Conservation (phyloP, 345 rosid genomes). For the Ricinus communis region DNA sequence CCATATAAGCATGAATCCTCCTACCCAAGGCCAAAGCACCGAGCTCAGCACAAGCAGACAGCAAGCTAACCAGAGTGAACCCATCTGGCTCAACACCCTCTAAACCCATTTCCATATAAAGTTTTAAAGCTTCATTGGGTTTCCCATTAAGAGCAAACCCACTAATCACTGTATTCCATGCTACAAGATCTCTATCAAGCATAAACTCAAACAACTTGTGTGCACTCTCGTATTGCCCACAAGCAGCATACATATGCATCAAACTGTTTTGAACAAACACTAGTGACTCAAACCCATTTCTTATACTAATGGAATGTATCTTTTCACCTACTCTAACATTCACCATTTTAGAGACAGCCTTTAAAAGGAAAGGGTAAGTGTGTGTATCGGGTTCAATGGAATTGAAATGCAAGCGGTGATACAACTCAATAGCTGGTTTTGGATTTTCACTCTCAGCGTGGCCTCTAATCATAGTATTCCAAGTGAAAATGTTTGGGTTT, state of each 20-base stretch:
- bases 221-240: slow-evolving; percentile 51
- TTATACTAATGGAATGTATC: slow-evolving; percentile 49
- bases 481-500: slow-evolving; percentile 54
- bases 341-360: slow-evolving; percentile 59
- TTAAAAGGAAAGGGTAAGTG: slow-evolving; percentile 82
- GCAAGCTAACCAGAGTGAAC: slow-evolving; percentile 71
- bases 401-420: slow-evolving; percentile 42
- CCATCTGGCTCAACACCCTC: slow-evolving; percentile 69
- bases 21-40: slow-evolving; percentile 70
- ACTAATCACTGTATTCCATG: slow-evolving; percentile 90
- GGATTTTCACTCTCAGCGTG: slow-evolving; percentile 64
- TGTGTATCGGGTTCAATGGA: slow-evolving; percentile 66
- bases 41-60: slow-evolving; percentile 76
- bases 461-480: slow-evolving; percentile 85
- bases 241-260: slow-evolving; percentile 50
- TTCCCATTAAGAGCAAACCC: slow-evolving; percentile 74
- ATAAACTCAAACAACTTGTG: slow-evolving; percentile 66
- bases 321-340: slow-evolving; percentile 47
- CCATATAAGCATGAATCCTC: slow-evolving; percentile 61
- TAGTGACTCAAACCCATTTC: slow-evolving; percentile 65
- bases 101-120: slow-evolving; percentile 52
- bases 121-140: slow-evolving; percentile 58
- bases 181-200: slow-evolving; percentile 62
- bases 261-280: slow-evolving; percentile 67
- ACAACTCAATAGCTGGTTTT: slow-evolving; percentile 50